A percentile compares a stretch with the other conserved stretches of the same genome.
These are phyloP conservation scores for Citeromyces nyonsensis DNA, from an alignment of 805 yeast genomes.

Conservation along the genomic window DNA sequence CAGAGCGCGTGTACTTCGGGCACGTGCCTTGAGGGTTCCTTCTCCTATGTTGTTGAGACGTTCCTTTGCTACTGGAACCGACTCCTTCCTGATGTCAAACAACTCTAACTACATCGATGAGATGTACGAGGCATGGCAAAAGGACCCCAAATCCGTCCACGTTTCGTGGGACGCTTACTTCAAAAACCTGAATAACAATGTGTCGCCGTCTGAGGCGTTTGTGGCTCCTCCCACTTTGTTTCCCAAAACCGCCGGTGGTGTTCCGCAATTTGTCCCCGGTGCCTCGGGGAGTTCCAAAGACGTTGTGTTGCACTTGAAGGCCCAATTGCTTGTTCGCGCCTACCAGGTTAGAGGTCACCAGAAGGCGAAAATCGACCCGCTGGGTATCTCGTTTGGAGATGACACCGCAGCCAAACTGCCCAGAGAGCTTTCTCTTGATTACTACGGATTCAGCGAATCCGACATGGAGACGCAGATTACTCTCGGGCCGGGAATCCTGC, in stretches of 20 bases:
- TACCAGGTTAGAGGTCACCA: conserved; percentile 98
- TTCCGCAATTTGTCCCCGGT: conserved; percentile 36
- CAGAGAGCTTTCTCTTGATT: conserved; percentile 78
- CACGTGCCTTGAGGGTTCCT: conserved; percentile 1
- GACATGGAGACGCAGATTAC: conserved; percentile 76
- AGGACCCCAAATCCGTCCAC: conserved; percentile 85
- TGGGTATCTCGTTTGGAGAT: conserved; percentile 77
- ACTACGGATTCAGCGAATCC: conserved; percentile 79
- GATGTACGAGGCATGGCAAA: conserved; percentile 91
- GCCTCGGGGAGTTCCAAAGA: conserved; percentile 39
- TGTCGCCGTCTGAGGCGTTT: conserved; percentile 66
- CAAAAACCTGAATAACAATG: conserved; percentile 68
- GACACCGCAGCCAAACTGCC: conserved; percentile 39
- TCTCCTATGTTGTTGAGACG: background rate
- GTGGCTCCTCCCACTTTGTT: conserved; percentile 84
- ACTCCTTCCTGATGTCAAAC: conserved; percentile 68
- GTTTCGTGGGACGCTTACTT: conserved; percentile 96
- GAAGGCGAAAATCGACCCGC: conserved; percentile 92
- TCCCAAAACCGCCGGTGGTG: conserved; percentile 70
- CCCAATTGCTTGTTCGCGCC: conserved; percentile 92
- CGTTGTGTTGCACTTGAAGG: conserved; percentile 80
- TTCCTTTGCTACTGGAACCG: conserved; percentile 16
- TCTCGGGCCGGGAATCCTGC: conserved; percentile 94
- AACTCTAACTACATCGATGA: conserved; percentile 92
- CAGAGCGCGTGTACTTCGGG: conserved; percentile 2